phyloP scores from a whole-genome alignment of 2,329 filamentous ascomycete species.

The Chaetoscypha palmicola region DNA sequence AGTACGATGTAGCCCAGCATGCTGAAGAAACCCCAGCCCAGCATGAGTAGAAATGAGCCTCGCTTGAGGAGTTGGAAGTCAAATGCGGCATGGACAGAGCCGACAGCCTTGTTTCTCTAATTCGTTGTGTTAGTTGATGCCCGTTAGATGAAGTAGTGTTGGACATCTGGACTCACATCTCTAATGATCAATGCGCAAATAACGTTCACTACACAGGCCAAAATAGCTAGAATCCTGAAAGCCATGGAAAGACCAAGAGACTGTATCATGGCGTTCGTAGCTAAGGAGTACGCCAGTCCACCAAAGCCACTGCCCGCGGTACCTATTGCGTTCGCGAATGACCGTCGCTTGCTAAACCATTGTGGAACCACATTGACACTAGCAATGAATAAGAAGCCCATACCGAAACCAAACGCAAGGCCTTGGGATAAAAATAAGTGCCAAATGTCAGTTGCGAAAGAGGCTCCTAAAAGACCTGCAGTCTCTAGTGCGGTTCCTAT shows the following conservation, averaged over 20 bases:
- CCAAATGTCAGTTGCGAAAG: conserved; percentile 63
- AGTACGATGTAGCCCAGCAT: conserved; percentile 70
- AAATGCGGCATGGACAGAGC: conserved; percentile 60
- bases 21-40: conserved; percentile 63
- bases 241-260: conserved; percentile 48
- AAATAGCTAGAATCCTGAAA: conserved; percentile 46
- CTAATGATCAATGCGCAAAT: conserved; percentile 55
- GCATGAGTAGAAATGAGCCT: conserved; percentile 55
- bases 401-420: conserved; percentile 67
- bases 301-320: conserved; percentile 64
- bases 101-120: conserved; percentile 59
- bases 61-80: conserved; percentile 55
- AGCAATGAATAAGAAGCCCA: conserved; percentile 69
- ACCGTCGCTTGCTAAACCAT: conserved; percentile 51
- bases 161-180: conserved; percentile 38
- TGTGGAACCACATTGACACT: conserved; percentile 53
- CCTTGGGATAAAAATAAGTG: conserved; percentile 72
- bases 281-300: conserved; percentile 51
- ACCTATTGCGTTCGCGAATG: conserved; percentile 56
- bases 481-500: conserved; percentile 59
- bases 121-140: neutral
- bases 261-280: conserved; percentile 48
- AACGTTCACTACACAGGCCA: conserved; percentile 57
- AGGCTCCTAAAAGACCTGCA: conserved; percentile 59
- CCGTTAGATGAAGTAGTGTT: neutral